Base-by-base conservation (phyloP, 257 asterid species). In the Ajuga chamaepitys region DNA sequence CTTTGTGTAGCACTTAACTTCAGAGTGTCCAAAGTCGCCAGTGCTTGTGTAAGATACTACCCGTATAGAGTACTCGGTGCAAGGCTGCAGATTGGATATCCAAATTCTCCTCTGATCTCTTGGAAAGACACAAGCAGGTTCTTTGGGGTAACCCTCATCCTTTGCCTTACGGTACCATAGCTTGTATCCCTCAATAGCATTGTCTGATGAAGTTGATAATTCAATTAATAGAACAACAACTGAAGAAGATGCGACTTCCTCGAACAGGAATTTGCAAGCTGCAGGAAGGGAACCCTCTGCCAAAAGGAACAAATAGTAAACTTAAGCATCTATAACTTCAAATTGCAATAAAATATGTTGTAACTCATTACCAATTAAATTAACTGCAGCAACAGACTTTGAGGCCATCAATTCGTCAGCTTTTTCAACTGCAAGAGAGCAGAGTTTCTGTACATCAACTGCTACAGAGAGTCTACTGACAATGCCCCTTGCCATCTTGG, bases 201-300 rank as follows among this genome's bases (percentile, higher is more conserved):
- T 76, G 53, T 70, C 22, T 12, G 81, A 70, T 52, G 82, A 70
- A 56, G 80, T 67, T 45, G 91, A 84, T 59, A 85, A 78, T 67
- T 87, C 98, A 45, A 92, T 83, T 74, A 92, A 78, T 21, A 89
- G 80, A 65, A 92, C 83, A 40, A 83, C 84, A 66, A 82, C 78
- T 21, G 98, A 89, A 56, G 95, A 79, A n/a, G 86, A 79, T 4
- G 93, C 80, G 55, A 92, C 83, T 77, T 92, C 95, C 80, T 92
- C 95, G 38, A 92, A 92, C 54, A 92, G 75, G 75, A 92, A 89
- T 79, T 84, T 87, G 87, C 98, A 92, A 40, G 98, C 98, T 47
- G 95, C 91, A 11, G 98, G 95, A 65, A 85, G 77, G 30, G 95
- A 89, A 73, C 93, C 89, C 78, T 86, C 98, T 88, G 95, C 77